Evolutionary conservation across 1,139 yeast genomes (phyloP).

Genomic region (Eremothecium coryli): DNA sequence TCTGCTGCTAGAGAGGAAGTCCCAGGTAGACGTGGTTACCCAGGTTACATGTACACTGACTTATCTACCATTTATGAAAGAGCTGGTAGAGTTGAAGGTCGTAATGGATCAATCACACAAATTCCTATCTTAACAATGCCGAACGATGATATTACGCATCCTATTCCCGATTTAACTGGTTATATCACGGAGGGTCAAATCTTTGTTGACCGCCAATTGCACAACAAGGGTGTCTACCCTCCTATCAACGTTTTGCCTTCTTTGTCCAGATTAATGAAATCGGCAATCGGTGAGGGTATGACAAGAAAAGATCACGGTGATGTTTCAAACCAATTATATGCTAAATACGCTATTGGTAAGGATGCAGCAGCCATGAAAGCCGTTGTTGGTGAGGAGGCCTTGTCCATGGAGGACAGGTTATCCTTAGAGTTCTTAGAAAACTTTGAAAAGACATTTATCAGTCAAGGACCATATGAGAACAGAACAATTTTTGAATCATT

Average conservation of each 20-base stretch:
- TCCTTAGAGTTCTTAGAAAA: conserved; percentile 95
- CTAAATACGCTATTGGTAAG: conserved; percentile 98
- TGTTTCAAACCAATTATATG: conserved; percentile 96
- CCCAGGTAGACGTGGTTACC: conserved; percentile 99
- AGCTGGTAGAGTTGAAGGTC: conserved; percentile 99
- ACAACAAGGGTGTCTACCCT: conserved; percentile 95
- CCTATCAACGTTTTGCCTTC: conserved; percentile 98
- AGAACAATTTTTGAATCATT: conserved; percentile 90
- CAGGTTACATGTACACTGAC: conserved; percentile 99
- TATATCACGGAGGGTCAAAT: conserved; percentile 99
- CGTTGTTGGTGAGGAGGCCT: conserved; percentile 99
- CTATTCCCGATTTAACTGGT: conserved; percentile 99
- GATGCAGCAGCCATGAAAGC: conserved; percentile 99
- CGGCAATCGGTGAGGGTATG: conserved; percentile 99
- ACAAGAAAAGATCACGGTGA: conserved; percentile 99
- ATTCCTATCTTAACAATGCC: conserved; percentile 99
- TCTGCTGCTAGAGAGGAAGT: conserved; percentile 99
- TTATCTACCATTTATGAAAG: conserved; percentile 97
- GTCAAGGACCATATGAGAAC: conserved; percentile 95
- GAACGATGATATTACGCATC: conserved; percentile 98
- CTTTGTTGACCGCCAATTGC: conserved; percentile 89
- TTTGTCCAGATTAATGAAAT: conserved; percentile 94
- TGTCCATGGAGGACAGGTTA: conserved; percentile 92
- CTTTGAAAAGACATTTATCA: conserved; percentile 88
- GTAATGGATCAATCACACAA: conserved; percentile 98